These are phyloP conservation scores for Theileria parva DNA, from an alignment of 169 alveolate species.

Conservation along the genomic window DNA sequence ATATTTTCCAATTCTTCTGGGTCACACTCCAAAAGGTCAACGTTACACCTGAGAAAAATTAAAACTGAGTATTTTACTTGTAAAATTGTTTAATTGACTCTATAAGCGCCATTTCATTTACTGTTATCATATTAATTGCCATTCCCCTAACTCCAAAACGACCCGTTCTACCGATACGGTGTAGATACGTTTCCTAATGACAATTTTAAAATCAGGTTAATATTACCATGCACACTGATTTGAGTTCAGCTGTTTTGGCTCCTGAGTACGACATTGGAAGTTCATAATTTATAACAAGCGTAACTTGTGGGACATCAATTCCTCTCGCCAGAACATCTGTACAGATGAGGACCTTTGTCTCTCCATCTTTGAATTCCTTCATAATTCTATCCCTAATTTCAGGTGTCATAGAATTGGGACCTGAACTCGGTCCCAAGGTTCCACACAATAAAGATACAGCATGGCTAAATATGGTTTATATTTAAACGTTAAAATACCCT, in stretches of 20 bases:
- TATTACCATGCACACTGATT: slow-evolving; percentile 45
- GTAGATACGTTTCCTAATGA: slow-evolving; percentile 89
- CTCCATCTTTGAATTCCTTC: slow-evolving; percentile 94
- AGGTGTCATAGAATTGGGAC: slow-evolving; percentile 86
- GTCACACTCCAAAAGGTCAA: slow-evolving; percentile 56
- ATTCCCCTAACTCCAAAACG: slow-evolving; percentile 95
- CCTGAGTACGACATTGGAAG: slow-evolving; percentile 83
- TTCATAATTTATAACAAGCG: slow-evolving; percentile 93
- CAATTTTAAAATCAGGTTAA: neutral
- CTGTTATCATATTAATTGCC: slow-evolving; percentile 87
- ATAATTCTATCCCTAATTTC: slow-evolving; percentile 91
- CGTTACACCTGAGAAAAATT: slow-evolving; percentile 51
- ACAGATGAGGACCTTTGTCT: slow-evolving; percentile 93
- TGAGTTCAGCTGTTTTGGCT: slow-evolving; percentile 42
- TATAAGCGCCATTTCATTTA: slow-evolving; percentile 68
- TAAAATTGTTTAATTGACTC: slow-evolving; percentile 71
- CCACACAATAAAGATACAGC: slow-evolving; percentile 86
- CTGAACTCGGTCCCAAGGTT: slow-evolving; percentile 57
- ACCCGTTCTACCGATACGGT: slow-evolving; percentile 98
- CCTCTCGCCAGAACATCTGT: slow-evolving; percentile 98
- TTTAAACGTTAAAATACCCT: slow-evolving; percentile 68
- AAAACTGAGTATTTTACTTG: slow-evolving; percentile 43
- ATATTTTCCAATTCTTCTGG: slow-evolving; percentile 64
- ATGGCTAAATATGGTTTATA: slow-evolving; percentile 44
- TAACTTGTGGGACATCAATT: slow-evolving; percentile 96